Evolutionary conservation across 495 filamentous ascomycete species (phyloP), one percentile per base, ranked within the genome.

Genomic region (Saxispiralis lemnorum): DNA sequence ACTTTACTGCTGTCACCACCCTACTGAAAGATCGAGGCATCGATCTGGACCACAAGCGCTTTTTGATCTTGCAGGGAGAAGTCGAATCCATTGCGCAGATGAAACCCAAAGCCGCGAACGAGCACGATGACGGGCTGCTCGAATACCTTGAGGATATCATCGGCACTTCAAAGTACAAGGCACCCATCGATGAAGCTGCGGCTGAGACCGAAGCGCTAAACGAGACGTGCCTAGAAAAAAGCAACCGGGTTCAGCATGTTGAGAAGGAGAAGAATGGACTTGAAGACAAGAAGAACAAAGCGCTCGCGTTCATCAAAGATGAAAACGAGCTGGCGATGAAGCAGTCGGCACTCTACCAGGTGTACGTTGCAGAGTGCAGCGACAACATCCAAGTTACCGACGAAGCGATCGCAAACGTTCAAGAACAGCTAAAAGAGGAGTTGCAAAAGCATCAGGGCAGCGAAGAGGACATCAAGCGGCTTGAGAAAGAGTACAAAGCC

Each of bases 121-220:
- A 96, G 53, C 86, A 94, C 51, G 89, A 97, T 51, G 89, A 97
- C 56, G 89, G 89, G 14, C 71, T 97, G 19, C 67, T 97, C 18
- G 89, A 97, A 59, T 97, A 97, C 52, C 75, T 97, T 1, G 89
- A 97, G 56, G 89, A 97, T 58, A 96, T 97, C 52, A 95, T 97
- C 48, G 89, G 89, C 41, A 97, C 89, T 0, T 94, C 86, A 12
- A 93, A 92, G 56, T 97, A 96, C 64, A 97, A 97, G 62, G 72
- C 79, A 4, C 86, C 89, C 0, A 97, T 97, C 53, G 87, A 96
- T 54, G 92, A 96, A 63, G 74, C 83, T 2, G 88, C 85, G 0
- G 61, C 79, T 6, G 80, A 95, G 59, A 81, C 88, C 2, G 89
- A 97, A 55, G 76, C 76, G 3, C 69, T 96, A 34, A 96, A 97